A percentile compares a stretch with the other conserved stretches of the same genome.
Evolutionary conservation across 768 basidiomycete genomes (phyloP).

Genomic region (Leccinum subgranulosum): DNA sequence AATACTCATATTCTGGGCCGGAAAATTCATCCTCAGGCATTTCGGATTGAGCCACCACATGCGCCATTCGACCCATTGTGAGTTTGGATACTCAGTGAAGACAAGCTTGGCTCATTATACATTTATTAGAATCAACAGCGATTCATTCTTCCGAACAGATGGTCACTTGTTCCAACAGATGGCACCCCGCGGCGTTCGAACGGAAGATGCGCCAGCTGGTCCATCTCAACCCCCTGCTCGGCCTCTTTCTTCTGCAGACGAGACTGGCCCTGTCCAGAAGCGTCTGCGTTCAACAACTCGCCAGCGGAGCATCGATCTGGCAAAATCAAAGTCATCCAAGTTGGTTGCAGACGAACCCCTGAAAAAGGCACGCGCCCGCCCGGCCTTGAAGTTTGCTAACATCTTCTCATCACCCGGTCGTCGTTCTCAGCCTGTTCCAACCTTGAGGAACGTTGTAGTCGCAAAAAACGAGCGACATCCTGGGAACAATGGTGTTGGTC

Average conservation of each 20-base stretch:
- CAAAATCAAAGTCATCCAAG: constrained; percentile 50
- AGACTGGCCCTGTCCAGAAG: constrained; percentile 75
- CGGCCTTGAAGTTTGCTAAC: constrained; percentile 84
- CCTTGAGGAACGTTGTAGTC: constrained; percentile 53
- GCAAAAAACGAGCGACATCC: constrained; percentile 52
- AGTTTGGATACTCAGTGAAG: constrained; percentile 18
- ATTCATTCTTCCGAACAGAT: constrained; percentile 53
- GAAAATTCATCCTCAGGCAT: constrained; percentile 52
- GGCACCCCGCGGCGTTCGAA: constrained; percentile 40
- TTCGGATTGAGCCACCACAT: constrained; percentile 52
- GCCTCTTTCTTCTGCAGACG: constrained; percentile 80
- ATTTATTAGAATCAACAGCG: constrained; percentile 50
- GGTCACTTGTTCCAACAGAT: constrained; percentile 51
- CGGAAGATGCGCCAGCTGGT: constrained; percentile 39
- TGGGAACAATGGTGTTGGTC: constrained; percentile 41
- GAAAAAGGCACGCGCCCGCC: constrained; percentile 91
- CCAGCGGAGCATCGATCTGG: constrained; percentile 46
- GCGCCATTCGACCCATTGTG: constrained; percentile 66
- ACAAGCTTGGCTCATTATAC: constrained; percentile 2
- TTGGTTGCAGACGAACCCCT: constrained; percentile 62
- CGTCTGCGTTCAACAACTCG: constrained; percentile 64
- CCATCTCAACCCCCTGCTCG: constrained; percentile 51
- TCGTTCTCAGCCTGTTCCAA: constrained; percentile 70
- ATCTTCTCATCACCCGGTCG: constrained; percentile 84
- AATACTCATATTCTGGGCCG: constrained; percentile 56